Base-by-base conservation (phyloP, 495 filamentous ascomycete genomes). In the Hypoxylon fragiforme region DNA sequence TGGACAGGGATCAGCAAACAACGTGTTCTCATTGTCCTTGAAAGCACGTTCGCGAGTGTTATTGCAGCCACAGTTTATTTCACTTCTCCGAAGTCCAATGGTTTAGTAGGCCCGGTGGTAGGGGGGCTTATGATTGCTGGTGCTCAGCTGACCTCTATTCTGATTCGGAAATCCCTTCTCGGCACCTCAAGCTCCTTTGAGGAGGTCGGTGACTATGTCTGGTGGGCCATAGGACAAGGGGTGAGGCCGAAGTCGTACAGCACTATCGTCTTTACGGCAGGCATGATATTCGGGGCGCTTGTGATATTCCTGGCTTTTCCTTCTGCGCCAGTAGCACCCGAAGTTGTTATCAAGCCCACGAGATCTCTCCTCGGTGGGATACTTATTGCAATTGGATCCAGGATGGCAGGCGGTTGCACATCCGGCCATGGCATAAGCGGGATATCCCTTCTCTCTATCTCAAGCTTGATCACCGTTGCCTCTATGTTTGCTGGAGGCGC, bases 341-440 rank as follows among this genome's bases (percentile, higher is more conserved):
- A 53, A 2, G 46, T 66, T 4, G 56, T 43, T 2, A 62, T 69
- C 14, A 50, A 54, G 26, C 72, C 73, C 28, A 21, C 49, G 35
- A 66, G 64, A 43, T 69, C 75, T 1, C 45, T 73, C 14, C 15
- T 76, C 18, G 82, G 81, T 13, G 80, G 80, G 13, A 66, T 74
- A 15, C 49, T 81, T 41, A 71, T 84, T 63, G 66, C 77, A 1
- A 36, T 84, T 16, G 81, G 82, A 12, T 70, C 79, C 20, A 65
- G 80, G 42, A 68, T 83, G 36, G 81, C 73, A 0, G 81, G 81
- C 3, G 81, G 81, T 1, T 85, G 81, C 50, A 83, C 81, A 0
- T 81, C 77, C 16, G 82, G 81, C 0, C 82, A 84, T 56, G 82
- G 82, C 1, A 81, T 85, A 50, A 81, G 73, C 21, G 81, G 81